Evolutionary conservation across 257 asterid genomes (phyloP), one percentile per base, ranked within the genome.

Genomic region (Cinchona pubescens): DNA sequence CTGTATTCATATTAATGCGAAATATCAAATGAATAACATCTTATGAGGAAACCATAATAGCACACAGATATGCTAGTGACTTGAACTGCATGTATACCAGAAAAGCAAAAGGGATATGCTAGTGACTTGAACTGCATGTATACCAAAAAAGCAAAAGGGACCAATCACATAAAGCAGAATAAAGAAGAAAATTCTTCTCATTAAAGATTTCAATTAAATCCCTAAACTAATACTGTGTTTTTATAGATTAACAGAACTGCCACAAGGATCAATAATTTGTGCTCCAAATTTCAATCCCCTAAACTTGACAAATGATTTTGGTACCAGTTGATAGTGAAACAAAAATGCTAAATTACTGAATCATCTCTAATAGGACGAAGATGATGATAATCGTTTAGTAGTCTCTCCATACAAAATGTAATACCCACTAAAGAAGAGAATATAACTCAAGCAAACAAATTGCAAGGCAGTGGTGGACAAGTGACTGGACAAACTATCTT

Each of bases 1-100:
- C 99, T 95, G 82, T 77, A 76, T 83, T 83, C 82, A 85, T 53
- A 78, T 79, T 61, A 78, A 40, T 43, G 75, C 74, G 1, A 63
- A 67, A 38, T 51, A 78, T 27, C 58, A 78, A 64, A 60, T 29
- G 43, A 55, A 71, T 72, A 45, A 66, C 53, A 58, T 71, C 10
- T 62, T 73, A 16, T 0, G 32, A 37, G 45, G 49, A 27, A 32
- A 55, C 34, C 35, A 12, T 12, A 13, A 12, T 51, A 38, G 45
- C 37, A 48, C 14, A 62, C 37, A 67, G 13, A 11, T 21, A 51
- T 59, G 18, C 37, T 10, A 45, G 29, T 38, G 18, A 27, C 48
- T 30, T 29, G 19, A 51, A 46, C 3, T 16, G 60, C 15, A 25
- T 69, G 43, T 30, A 68, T 61, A 46, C 1, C 9, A 72, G 2